These are phyloP conservation scores for Backusella luteola DNA, from an alignment of 192 early-diverging fungal species.

Conservation along the genomic window DNA sequence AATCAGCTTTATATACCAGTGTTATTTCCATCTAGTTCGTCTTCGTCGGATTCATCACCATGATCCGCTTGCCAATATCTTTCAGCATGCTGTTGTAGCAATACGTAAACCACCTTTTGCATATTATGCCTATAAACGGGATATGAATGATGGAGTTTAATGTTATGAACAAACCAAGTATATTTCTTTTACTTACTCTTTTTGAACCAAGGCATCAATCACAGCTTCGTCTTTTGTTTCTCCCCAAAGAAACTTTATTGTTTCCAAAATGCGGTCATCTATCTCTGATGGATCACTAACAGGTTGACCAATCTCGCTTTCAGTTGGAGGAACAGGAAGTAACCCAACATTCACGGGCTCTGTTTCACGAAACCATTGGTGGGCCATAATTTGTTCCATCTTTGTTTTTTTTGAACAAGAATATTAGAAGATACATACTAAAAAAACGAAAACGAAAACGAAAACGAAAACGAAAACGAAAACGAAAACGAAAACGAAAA, in stretches of 20 bases:
- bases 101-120: slow-evolving; percentile 41
- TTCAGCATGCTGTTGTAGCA: slow-evolving; percentile 35
- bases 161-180: neutral
- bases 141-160: neutral
- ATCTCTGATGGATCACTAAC: slow-evolving; percentile 26
- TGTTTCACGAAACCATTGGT: slow-evolving; percentile 48
- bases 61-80: slow-evolving; percentile 38
- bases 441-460: neutral
- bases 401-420: slow-evolving; percentile 19
- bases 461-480: too few relatives aligned
- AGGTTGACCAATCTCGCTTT: slow-evolving; percentile 33
- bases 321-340: slow-evolving; percentile 33
- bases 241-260: slow-evolving; percentile 38
- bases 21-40: slow-evolving; percentile 6
- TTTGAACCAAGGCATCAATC: slow-evolving; percentile 26
- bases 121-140: slow-evolving; percentile 30
- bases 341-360: slow-evolving; percentile 27
- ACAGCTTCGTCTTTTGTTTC: slow-evolving; percentile 30
- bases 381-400: slow-evolving; percentile 50
- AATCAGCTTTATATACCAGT: neutral
- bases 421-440: neutral
- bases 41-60: slow-evolving; percentile 26
- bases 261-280: slow-evolving; percentile 36
- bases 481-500: too few relatives aligned
- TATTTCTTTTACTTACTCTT: slow-evolving; percentile 23